Conservation (phyloP, 2,329 filamentous ascomycete species). For the Chaetomium olivaceum region DNA sequence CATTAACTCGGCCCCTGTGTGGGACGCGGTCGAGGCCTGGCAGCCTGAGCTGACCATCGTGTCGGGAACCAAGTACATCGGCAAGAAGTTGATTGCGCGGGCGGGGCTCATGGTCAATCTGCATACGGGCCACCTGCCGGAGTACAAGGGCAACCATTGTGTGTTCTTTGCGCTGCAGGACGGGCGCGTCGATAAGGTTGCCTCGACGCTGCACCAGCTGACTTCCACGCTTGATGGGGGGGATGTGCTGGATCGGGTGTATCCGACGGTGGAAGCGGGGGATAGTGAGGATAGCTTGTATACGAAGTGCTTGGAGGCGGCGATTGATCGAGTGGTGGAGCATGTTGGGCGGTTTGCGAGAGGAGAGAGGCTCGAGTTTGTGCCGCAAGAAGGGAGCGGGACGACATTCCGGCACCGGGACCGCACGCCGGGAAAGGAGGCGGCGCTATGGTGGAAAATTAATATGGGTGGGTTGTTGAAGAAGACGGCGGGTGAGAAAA, state of each 20-base stretch:
- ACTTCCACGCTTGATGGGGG: background rate
- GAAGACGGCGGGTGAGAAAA: background rate
- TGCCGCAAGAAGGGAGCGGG: background rate
- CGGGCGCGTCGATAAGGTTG: background rate
- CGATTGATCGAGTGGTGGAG: background rate
- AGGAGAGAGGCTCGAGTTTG: conserved; percentile 4
- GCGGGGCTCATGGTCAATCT: conserved; percentile 1
- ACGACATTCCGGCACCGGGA: background rate
- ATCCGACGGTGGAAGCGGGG: background rate
- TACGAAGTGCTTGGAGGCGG: background rate
- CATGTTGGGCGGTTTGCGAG: background rate
- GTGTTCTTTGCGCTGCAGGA: background rate
- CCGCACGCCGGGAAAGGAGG: background rate
- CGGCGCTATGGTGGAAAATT: background rate
- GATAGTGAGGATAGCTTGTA: background rate
- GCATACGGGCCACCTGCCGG: conserved; percentile 3
- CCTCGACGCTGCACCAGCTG: background rate
- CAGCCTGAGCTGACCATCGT: background rate
- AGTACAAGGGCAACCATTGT: conserved; percentile 6
- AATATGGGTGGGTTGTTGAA: conserved; percentile 2
- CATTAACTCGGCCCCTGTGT: background rate
- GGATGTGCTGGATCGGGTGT: background rate
- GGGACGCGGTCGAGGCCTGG: conserved; percentile 1
- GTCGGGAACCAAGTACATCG: background rate
- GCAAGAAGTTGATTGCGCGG: background rate